Percentiles rank a stretch among this genome's conserved stretches.
phyloP scores from a whole-genome alignment of 1,284 basidiomycete genomes.

The Ceratobasidium papillatum region DNA sequence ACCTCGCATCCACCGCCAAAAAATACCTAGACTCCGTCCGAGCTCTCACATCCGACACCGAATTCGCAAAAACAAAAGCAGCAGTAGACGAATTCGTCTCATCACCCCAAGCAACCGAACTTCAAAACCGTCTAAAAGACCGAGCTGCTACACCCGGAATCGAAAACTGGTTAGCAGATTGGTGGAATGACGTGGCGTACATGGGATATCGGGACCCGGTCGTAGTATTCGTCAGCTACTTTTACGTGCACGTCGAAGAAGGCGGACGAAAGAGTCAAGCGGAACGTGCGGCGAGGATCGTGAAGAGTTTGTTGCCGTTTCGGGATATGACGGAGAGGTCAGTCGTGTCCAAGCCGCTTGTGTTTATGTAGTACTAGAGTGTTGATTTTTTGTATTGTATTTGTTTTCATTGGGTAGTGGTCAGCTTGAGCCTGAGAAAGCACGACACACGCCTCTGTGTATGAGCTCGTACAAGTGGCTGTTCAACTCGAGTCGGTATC shows the following conservation, averaged over 20 bases:
- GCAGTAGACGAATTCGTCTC: conserved; percentile 75
- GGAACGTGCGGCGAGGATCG: conserved; percentile 77
- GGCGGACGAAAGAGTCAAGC: conserved; percentile 62
- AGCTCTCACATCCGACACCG: conserved; percentile 73
- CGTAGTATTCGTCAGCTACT: conserved; percentile 95
- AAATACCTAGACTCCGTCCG: conserved; percentile 88
- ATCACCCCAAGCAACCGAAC: conserved; percentile 72
- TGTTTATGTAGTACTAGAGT: conserved; percentile 14
- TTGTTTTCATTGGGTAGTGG: conserved; percentile 58
- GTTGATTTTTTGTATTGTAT: conserved; percentile 14
- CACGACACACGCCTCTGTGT: conserved; percentile 83
- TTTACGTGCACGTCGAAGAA: conserved; percentile 88
- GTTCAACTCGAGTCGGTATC: conserved; percentile 93
- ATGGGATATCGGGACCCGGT: conserved; percentile 90
- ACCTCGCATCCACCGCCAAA: conserved; percentile 77
- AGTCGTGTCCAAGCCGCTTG: conserved; percentile 48
- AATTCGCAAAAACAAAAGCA: conserved; percentile 67
- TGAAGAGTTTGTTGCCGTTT: conserved; percentile 87
- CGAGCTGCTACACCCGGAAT: conserved; percentile 69
- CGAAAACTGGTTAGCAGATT: conserved; percentile 89
- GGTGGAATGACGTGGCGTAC: conserved; percentile 97
- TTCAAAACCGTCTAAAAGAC: conserved; percentile 83
- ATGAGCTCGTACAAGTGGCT: conserved; percentile 97
- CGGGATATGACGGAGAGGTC: conserved; percentile 82
- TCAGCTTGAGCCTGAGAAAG: conserved; percentile 89